phyloP scores from a whole-genome alignment of 805 yeast genomes.

The Candida stauntonica region DNA sequence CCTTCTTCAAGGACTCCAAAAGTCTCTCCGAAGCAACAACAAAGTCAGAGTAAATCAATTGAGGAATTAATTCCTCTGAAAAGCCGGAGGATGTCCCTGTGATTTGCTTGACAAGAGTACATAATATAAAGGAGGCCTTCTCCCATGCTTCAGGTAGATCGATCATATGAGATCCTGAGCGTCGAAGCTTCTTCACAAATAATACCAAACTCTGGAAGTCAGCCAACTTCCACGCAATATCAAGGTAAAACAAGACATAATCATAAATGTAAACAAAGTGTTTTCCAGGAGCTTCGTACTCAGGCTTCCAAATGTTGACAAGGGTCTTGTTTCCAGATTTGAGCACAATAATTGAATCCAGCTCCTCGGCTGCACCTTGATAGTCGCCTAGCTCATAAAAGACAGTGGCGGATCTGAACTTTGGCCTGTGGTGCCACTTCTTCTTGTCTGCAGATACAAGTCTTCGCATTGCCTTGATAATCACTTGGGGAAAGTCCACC shows the following conservation, averaged over 20 bases:
- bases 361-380: constrained; percentile 55
- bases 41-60: constrained; percentile 42
- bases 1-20: constrained; percentile 21
- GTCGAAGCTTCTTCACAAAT: constrained; percentile 69
- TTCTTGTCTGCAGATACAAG: constrained; percentile 63
- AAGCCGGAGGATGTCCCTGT: constrained; percentile 39
- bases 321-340: constrained; percentile 67
- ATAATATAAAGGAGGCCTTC: constrained; percentile 44
- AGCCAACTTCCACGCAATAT: constrained; percentile 44
- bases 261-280: constrained; percentile 76
- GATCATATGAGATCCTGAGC: constrained; percentile 74
- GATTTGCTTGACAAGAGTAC: constrained; percentile 45
- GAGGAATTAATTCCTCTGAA: constrained; percentile 49
- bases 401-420: constrained; percentile 64
- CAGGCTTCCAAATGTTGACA: constrained; percentile 91
- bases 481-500: constrained; percentile 30
- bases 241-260: constrained; percentile 62
- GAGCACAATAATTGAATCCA: constrained; percentile 58
- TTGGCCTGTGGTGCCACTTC: constrained; percentile 90
- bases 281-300: constrained; percentile 85
- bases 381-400: constrained; percentile 46
- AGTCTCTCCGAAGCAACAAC: constrained; percentile 34
- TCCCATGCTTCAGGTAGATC: constrained; percentile 66
- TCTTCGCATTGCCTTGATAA: constrained; percentile 44
- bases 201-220: constrained; percentile 58